Base-by-base conservation (phyloP, 768 basidiomycete genomes). In the Suillus paluster region DNA sequence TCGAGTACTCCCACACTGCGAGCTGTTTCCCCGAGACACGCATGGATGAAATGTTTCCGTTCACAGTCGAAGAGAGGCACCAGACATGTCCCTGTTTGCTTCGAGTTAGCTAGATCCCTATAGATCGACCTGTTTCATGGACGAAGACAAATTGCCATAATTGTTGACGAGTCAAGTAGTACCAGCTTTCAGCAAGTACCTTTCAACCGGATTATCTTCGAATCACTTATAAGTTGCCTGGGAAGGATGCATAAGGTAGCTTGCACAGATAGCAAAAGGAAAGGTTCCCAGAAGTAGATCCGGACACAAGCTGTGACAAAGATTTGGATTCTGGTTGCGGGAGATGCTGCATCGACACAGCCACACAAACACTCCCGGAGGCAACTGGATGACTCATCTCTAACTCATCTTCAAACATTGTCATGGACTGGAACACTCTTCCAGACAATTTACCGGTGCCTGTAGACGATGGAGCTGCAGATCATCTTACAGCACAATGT, bases 381-480 rank as follows among this genome's bases (percentile, higher is more conserved):
- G 4, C 36, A 38, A 9, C 9, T 9, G 36, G 10, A 38, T 6
- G 15, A 41, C 17, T 17, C 39, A 41, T 17, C 39, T 46, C 6
- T 3, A 30, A 12, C 6, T 23, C 45, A 23, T 46, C 45, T 12
- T 46, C 45, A 5, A 23, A n/a, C 14, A 38, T 14, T 14, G 17
- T 5, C 14, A 48, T 48, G 12, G 61, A 65, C 41, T 67, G 66
- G 66, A 56, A 19, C n/a, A 9, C 62, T n/a, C 45, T 70, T 38
- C 62, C 67, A n/a, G 53, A 39, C 9, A 54, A 68, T 41, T 50
- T 65, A 14, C 63, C 63, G 6, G 62, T 67, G 2, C 59, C 61
- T 1, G 49, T 33, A 9, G 65, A 69, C 39, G 68, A 69, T 10
- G 60, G 68, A 4, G 21, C 36, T 5, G 67, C 63, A 2, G 62